Conservation (phyloP, 2,329 filamentous ascomycete genomes). For the Pestalotiopsis sp. region DNA sequence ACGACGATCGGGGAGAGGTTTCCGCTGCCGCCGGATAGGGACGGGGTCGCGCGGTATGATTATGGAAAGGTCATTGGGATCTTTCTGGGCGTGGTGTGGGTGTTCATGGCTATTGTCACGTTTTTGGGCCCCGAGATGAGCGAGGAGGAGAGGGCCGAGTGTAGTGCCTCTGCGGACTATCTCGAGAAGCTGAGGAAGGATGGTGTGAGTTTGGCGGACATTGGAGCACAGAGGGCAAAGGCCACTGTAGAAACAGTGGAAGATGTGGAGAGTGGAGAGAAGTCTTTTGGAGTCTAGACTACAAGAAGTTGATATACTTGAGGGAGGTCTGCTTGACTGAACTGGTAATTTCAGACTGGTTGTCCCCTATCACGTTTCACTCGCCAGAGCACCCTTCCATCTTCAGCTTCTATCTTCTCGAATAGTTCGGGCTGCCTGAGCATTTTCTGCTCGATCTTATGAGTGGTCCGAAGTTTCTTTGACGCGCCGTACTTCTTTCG, state of each 20-base stretch:
- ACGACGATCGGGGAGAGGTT: slow-evolving; percentile 75
- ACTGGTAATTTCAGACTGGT: neutral
- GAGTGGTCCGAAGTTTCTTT: no score
- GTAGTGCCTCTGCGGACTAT: slow-evolving; percentile 14
- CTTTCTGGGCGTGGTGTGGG: slow-evolving; percentile 85
- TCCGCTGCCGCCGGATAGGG: slow-evolving; percentile 60
- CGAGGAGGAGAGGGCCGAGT: slow-evolving; percentile 21
- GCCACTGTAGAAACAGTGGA: neutral
- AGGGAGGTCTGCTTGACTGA: neutral
- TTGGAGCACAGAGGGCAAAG: slow-evolving; percentile 18
- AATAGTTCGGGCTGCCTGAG: no score
- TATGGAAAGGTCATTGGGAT: slow-evolving; percentile 88
- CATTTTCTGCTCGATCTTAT: no score
- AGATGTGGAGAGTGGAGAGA: neutral
- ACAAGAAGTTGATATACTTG: no score
- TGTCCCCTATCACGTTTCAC: neutral
- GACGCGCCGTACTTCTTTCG: no score
- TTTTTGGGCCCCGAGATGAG: slow-evolving; percentile 60
- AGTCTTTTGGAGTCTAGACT: no score
- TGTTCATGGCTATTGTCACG: slow-evolving; percentile 60
- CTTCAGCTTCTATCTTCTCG: no score
- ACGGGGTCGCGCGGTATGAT: slow-evolving; percentile 58
- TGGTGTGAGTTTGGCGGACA: slow-evolving; percentile 18
- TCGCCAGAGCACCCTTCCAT: no score
- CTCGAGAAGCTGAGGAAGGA: slow-evolving; percentile 22